A percentile compares a stretch with the other conserved stretches of the same genome.
Evolutionary conservation across 2,329 filamentous ascomycete genomes (phyloP).

Genomic region (Fonsecaea pedrosoi): DNA sequence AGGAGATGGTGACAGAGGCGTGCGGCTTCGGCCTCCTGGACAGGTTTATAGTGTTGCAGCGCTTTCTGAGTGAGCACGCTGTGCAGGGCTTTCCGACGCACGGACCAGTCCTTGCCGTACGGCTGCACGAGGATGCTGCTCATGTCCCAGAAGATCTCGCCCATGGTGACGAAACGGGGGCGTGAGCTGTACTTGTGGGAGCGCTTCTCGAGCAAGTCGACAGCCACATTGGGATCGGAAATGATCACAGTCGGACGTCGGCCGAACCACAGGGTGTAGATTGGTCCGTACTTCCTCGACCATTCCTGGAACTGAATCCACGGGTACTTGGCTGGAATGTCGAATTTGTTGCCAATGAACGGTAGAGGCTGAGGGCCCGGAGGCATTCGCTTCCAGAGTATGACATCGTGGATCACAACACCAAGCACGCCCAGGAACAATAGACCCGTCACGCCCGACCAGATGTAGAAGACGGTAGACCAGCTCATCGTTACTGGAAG

Average conservation of each 20-base stretch:
- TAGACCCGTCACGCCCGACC: slow-evolving; percentile 28
- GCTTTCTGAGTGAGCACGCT: slow-evolving; percentile 54
- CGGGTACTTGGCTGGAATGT: slow-evolving; percentile 42
- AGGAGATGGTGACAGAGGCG: slow-evolving; percentile 45
- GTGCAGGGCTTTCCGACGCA: slow-evolving; percentile 46
- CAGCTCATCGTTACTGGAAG: slow-evolving; percentile 22
- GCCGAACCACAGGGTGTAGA: slow-evolving; percentile 41
- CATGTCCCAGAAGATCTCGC: slow-evolving; percentile 38
- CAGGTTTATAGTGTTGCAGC: slow-evolving; percentile 45
- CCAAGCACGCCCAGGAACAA: slow-evolving; percentile 24
- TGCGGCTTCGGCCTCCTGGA: slow-evolving; percentile 44
- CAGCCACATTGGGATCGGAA: slow-evolving; percentile 44
- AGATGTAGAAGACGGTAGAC: slow-evolving; percentile 28
- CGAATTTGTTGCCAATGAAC: slow-evolving; percentile 45
- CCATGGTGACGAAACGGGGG: slow-evolving; percentile 41
- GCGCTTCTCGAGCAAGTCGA: slow-evolving; percentile 50
- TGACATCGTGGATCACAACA: slow-evolving; percentile 35
- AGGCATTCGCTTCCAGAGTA: slow-evolving; percentile 39
- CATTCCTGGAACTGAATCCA: slow-evolving; percentile 46
- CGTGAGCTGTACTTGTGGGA: slow-evolving; percentile 50
- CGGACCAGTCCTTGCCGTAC: slow-evolving; percentile 51
- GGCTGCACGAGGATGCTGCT: slow-evolving; percentile 54
- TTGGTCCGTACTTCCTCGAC: slow-evolving; percentile 46
- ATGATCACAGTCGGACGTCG: slow-evolving; percentile 45
- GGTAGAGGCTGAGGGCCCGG: slow-evolving; percentile 43